Conservation (phyloP, 371 early-diverging fungal genomes). For the Phascolomyces articulosus region DNA sequence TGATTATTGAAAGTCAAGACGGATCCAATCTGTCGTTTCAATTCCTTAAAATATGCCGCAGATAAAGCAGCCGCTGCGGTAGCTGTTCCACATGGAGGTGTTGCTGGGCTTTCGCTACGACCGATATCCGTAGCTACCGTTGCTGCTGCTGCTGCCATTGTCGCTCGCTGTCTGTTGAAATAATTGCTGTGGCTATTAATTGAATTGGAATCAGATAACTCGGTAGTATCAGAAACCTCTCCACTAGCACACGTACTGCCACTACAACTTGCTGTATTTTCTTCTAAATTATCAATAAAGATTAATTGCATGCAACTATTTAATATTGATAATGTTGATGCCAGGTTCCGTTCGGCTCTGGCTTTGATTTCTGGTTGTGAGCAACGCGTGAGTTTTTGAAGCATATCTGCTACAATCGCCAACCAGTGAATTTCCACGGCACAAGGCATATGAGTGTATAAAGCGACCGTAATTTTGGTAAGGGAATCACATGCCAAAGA, state of each 20-base stretch:
- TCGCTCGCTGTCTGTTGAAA: too few species aligned
- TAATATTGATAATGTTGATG: not conserved
- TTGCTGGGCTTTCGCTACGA: too few species aligned
- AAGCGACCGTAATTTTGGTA: constrained; percentile 29
- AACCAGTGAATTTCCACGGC: constrained; percentile 43
- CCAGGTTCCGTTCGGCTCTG: not conserved
- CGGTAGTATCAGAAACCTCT: too few species aligned
- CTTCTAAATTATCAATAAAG: not conserved
- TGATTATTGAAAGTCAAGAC: not conserved
- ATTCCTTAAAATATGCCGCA: not conserved
- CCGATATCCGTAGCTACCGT: too few species aligned
- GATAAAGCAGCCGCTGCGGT: not conserved
- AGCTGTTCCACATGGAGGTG: too few species aligned
- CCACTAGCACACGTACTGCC: not conserved
- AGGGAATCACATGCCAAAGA: constrained; percentile 43
- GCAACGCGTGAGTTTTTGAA: not conserved
- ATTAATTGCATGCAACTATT: not conserved
- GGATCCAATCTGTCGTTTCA: not conserved
- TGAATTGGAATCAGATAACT: too few species aligned
- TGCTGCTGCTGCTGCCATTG: too few species aligned
- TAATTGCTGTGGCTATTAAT: too few species aligned
- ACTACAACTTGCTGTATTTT: not conserved
- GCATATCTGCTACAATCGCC: constrained; percentile 27
- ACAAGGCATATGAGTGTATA: constrained; percentile 33
- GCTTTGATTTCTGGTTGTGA: not conserved